Evolutionary conservation across 2,329 filamentous ascomycete species (phyloP), one percentile per base, ranked within the genome.

Genomic region (Verticillium nubilum): DNA sequence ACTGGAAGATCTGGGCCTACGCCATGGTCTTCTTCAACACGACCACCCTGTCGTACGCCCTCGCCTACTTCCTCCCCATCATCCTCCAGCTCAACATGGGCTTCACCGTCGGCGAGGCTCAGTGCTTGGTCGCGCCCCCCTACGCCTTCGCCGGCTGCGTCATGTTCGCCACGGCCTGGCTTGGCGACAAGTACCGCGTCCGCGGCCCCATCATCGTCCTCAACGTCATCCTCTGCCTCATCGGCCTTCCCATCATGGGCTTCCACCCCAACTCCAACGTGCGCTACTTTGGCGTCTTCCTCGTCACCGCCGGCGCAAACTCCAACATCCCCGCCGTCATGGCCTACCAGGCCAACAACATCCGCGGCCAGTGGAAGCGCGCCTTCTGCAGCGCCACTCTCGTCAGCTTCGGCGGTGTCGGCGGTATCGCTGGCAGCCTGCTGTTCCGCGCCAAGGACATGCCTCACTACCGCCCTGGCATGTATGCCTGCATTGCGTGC

Each of bases 361-460:
- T 96, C 68, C 86, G 90, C 58, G 91, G 91, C 0, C 91, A 95
- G 75, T 96, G 91, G 90, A 96, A 94, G 77, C 85, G 92, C 54
- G 91, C 91, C 1, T 87, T 95, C 65, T 88, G 86, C 70, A 90
- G 86, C 61, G 89, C 91, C 2, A 88, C 87, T 0, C 81, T 94
- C 2, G 88, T 95, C 3, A 89, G 88, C 1, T 85, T 90, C 56
- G 90, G 90, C 7, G 90, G 89, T 2, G 78, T 96, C 27, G 91
- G 91, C 37, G 91, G 91, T 33, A 95, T 95, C 63, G 84, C 85
- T 1, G 90, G 90, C 27, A 85, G 84, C 65, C 77, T 91, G 59
- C 86, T 94, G 12, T 95, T 94, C 74, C 80, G 86, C 65, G 68
- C 74, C 58, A 68, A 86, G 71, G 85, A 87, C 67, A 67, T 70